Conservation (phyloP, 2,329 filamentous ascomycete genomes). For the Xylaria sp. region DNA sequence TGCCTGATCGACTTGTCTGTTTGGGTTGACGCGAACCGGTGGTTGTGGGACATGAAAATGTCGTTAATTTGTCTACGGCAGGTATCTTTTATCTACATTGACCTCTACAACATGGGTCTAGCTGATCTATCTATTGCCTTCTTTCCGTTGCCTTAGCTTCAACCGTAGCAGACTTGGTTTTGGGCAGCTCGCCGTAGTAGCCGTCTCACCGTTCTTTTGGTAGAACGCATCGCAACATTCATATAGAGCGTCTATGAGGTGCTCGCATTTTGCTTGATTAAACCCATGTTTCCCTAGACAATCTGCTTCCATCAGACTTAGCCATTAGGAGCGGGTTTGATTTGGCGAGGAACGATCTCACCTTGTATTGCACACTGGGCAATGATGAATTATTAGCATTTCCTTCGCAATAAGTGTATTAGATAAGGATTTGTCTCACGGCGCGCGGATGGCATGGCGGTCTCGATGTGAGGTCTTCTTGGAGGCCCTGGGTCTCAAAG, state of each 20-base stretch:
- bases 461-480: conserved; percentile 73
- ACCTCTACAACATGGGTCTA: background rate
- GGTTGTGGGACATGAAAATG: conserved; percentile 47
- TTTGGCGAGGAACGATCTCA: conserved; percentile 45
- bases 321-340: background rate
- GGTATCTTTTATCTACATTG: background rate
- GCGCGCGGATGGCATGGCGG: conserved; percentile 87
- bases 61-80: background rate
- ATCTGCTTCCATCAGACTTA: conserved; percentile 54
- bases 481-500: conserved; percentile 53
- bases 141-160: conserved; percentile 79
- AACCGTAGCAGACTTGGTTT: conserved; percentile 78
- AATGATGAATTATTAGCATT: background rate
- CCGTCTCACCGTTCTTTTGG: conserved; percentile 74
- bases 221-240: conserved; percentile 94
- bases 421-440: conserved; percentile 52
- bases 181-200: conserved; percentile 81
- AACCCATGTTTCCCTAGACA: conserved; percentile 86
- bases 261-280: conserved; percentile 82
- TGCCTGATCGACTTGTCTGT: conserved; percentile 58
- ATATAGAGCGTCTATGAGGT: conserved; percentile 82
- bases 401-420: background rate
- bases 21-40: conserved; percentile 47
- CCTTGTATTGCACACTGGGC: conserved; percentile 86
- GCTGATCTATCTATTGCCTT: conserved; percentile 35